These are phyloP conservation scores for Neopestalotiopsis sp. DNA, from an alignment of 2,329 filamentous ascomycete genomes.

Conservation along the genomic window DNA sequence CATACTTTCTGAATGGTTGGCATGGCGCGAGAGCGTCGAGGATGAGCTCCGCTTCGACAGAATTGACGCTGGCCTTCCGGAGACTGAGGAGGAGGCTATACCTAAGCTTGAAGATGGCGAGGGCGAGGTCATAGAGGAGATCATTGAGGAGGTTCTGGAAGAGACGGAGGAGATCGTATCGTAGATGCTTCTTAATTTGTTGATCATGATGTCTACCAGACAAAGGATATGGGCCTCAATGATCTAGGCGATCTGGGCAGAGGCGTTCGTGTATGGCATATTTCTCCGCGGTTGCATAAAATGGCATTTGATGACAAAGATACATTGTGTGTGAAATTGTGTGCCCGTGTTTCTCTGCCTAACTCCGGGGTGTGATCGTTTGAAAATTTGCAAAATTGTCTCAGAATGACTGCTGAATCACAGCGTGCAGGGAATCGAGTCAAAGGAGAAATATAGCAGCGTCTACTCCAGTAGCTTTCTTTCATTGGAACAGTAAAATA, in stretches of 20 bases:
- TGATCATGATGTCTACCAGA: conserved; percentile 10
- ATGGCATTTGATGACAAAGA: conserved; percentile 9
- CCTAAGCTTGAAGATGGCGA: conserved; percentile 68
- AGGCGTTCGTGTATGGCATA: conserved; percentile 18
- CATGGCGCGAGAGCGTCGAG: conserved; percentile 79
- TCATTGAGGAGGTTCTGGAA: conserved; percentile 81
- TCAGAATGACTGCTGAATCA: background rate
- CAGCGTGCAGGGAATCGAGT: background rate
- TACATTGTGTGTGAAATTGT: background rate
- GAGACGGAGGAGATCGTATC: conserved; percentile 80
- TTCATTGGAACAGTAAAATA: background rate
- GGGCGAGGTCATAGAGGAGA: conserved; percentile 85
- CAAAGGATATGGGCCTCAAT: conserved; percentile 8
- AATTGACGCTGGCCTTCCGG: conserved; percentile 68
- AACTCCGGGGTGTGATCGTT: no score
- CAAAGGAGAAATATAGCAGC: background rate
- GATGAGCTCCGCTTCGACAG: conserved; percentile 76
- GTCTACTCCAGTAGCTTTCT: background rate
- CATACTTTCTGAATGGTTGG: conserved; percentile 86
- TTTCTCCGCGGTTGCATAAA: conserved; percentile 17
- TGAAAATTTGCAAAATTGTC: no score
- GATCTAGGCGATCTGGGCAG: conserved; percentile 2
- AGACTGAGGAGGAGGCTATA: conserved; percentile 66
- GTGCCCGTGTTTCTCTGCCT: background rate
- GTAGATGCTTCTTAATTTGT: conserved; percentile 21